Conservation (phyloP, 768 basidiomycete species). For the Pisolithus marmoratus region DNA sequence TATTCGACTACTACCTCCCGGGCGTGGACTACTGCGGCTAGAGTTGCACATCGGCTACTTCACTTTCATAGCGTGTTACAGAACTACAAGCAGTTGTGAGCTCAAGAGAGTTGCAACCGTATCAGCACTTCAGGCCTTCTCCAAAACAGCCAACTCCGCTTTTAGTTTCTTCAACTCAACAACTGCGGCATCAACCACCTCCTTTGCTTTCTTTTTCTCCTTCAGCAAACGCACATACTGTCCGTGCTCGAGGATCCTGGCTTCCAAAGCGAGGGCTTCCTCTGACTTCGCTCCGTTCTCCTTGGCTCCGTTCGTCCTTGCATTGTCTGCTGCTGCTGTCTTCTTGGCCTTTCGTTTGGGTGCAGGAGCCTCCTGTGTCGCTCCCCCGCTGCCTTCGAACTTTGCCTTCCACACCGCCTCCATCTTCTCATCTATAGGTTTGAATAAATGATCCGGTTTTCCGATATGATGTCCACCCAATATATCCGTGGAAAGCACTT, state of each 20-base stretch:
- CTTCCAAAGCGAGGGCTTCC: conserved; percentile 68
- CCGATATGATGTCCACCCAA: conserved; percentile 83
- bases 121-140: conserved; percentile 7
- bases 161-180: conserved; percentile 63
- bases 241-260: conserved; percentile 72
- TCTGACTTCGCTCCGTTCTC: conserved; percentile 59
- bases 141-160: conserved; percentile 36
- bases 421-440: conserved; percentile 88
- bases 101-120: too few species aligned
- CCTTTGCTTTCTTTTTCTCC: conserved; percentile 41
- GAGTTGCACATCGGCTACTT: too few species aligned
- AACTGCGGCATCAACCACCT: conserved; percentile 40
- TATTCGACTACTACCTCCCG: too few species aligned
- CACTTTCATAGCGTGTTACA: too few species aligned
- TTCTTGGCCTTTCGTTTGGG: conserved; percentile 53
- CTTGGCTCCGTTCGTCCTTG: conserved; percentile 37
- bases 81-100: too few species aligned
- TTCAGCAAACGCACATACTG: conserved; percentile 69
- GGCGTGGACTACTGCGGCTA: too few species aligned
- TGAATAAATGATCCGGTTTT: conserved; percentile 86
- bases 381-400: conserved; percentile 62
- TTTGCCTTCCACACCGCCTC: conserved; percentile 73
- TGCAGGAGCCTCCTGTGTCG: conserved; percentile 38
- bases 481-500: conserved; percentile 71
- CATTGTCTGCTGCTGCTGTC: conserved; percentile 39